Percentiles rank a stretch among this genome's conserved stretches.
Conservation (phyloP, 345 rosid genomes). For the Excoecaria agallocha region DNA sequence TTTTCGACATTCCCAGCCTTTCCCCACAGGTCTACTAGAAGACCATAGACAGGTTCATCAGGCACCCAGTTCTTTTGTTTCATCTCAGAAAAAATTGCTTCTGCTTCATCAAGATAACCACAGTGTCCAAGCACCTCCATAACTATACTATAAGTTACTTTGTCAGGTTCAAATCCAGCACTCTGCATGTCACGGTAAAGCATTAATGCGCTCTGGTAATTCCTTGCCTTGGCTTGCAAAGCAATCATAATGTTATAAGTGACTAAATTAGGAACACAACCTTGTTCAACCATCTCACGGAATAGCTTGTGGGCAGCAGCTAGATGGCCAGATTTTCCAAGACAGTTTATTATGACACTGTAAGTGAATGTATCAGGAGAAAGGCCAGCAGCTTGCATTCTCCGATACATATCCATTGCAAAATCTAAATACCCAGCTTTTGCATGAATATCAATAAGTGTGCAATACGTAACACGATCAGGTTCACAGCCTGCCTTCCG, state of each 20-base stretch:
- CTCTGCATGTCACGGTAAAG: conserved; percentile 75
- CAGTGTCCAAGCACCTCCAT: conserved; percentile 97
- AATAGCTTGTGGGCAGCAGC: conserved; percentile 74
- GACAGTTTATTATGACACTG: conserved; percentile 93
- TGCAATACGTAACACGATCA: conserved; percentile 89
- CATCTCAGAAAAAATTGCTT: conserved; percentile 78
- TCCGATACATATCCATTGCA: conserved; percentile 79
- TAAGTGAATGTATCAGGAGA: conserved; percentile 92
- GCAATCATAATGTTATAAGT: conserved; percentile 87
- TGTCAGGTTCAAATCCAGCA: conserved; percentile 88
- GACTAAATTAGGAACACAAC: conserved; percentile 79
- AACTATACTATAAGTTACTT: conserved; percentile 84
- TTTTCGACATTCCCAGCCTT: conserved; percentile 81
- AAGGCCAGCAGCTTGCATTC: conserved; percentile 79
- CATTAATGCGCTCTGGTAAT: conserved; percentile 68
- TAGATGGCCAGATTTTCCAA: conserved; percentile 89
- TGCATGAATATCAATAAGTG: conserved; percentile 89
- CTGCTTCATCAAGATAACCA: conserved; percentile 86
- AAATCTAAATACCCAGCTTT: conserved; percentile 90
- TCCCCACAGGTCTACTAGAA: conserved; percentile 91
- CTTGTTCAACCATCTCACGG: conserved; percentile 80
- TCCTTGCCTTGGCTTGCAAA: conserved; percentile 88
- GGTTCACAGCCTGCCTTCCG: conserved; percentile 72
- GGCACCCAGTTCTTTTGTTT: conserved; percentile 76
- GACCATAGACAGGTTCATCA: conserved; percentile 91